Base-by-base conservation (phyloP, 2,329 filamentous ascomycete species). In the Ceratocystis papillata region DNA sequence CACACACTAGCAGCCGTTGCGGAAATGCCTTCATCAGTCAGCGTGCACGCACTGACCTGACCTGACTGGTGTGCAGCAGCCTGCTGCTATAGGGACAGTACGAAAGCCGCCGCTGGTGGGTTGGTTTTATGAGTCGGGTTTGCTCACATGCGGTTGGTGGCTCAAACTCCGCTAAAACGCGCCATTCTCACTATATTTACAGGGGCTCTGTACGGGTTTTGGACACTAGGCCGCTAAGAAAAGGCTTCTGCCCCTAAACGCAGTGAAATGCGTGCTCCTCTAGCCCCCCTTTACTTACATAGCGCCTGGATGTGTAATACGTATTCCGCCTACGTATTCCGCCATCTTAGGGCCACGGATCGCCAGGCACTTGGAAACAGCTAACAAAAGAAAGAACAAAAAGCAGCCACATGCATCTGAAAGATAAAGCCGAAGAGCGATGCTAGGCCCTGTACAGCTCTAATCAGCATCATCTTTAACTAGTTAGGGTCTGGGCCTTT, bases 381-480 rank as follows among this genome's bases (percentile, higher is more conserved):
- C 28, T 59, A 59, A 15, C 55, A 59, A 8, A 8, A 37, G 7
- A 59, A 59, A 2, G 25, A n/a, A 30, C 1, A 15, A 17, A 59
- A 57, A 57, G 15, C 50, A 48, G 45, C 17, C 45, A 17, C n/a
- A 20, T 48, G n/a, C 3, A 22, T 28, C 22, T 53, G 20, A 5
- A n/a, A 59, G 25, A n/a, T 59, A 59, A 59, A 59, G 55, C 55
- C 55, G 55, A 59, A 59, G 28, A 33, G 55, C 55, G 55, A 59
- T 59, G 25, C 55, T 59, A 33, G 28, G 30, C 55, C 28, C 30
- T 8, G 28, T 59, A 17, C 17, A 59, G 28, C 28, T 53, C 48
- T 22, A 50, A 50, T 22, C 10, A 50, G 22, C n/a, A 22, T 50
- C 46, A 22, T 50, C 6, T 50, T 22, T 22, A 20, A 22, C 46